Evolutionary conservation across 208 protist genomes (phyloP).

Genomic region (Crithidia bombi): DNA sequence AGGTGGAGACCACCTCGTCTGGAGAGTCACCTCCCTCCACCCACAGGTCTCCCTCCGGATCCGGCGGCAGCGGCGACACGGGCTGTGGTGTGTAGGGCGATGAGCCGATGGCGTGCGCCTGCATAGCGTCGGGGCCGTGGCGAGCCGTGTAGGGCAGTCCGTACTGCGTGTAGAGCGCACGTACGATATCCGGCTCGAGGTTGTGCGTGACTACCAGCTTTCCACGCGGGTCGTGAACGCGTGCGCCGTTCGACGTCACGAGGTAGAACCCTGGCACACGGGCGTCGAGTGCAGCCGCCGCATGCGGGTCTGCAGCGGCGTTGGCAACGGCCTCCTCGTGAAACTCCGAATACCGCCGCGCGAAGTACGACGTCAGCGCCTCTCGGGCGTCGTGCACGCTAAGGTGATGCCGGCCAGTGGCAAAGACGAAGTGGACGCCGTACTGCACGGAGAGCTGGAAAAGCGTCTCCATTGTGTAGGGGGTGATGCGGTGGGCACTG

Average conservation of each 20-base stretch:
- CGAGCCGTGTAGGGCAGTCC: slow-evolving; percentile 38
- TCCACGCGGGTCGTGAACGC: slow-evolving; percentile 54
- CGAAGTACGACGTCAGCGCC: slow-evolving; percentile 38
- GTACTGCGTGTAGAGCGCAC: slow-evolving; percentile 50
- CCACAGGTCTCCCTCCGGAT: background rate
- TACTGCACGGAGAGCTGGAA: slow-evolving; percentile 40
- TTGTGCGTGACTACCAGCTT: slow-evolving; percentile 48
- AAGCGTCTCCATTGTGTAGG: slow-evolving; percentile 49
- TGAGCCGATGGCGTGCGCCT: background rate
- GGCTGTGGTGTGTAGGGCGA: slow-evolving; percentile 2
- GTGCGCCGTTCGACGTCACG: slow-evolving; percentile 70
- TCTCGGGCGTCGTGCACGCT: slow-evolving; percentile 30
- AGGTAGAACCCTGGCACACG: slow-evolving; percentile 50
- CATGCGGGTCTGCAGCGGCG: background rate
- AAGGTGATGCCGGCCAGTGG: slow-evolving; percentile 57
- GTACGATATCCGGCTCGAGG: slow-evolving; percentile 53
- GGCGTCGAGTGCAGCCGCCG: background rate
- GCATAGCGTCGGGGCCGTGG: slow-evolving; percentile 8
- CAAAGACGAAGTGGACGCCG: slow-evolving; percentile 54
- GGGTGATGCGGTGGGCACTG: slow-evolving; percentile 32
- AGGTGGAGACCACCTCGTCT: slow-evolving; percentile 40
- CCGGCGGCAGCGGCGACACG: slow-evolving; percentile 3
- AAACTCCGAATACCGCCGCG: slow-evolving; percentile 11
- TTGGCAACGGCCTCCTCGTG: background rate
- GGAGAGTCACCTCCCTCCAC: slow-evolving; percentile 30